A percentile compares a stretch with the other conserved stretches of the same genome.
Conservation (phyloP, 2,329 filamentous ascomycete species). For the Monilinia vaccinii-corymbosi region DNA sequence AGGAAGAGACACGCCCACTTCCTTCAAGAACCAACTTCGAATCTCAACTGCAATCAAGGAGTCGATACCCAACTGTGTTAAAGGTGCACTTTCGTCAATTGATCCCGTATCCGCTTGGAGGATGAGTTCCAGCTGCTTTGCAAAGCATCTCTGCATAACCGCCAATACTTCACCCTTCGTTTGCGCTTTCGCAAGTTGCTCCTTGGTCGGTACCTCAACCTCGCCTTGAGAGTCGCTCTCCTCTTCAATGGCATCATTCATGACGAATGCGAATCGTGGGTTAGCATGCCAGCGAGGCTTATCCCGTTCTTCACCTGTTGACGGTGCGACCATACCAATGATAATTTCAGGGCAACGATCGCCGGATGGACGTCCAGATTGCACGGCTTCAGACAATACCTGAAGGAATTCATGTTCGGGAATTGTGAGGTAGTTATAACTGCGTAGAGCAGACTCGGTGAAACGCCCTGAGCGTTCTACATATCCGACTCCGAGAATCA, state of each 20-base stretch:
- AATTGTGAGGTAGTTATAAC: constrained; percentile 8
- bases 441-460: background rate
- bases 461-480: constrained; percentile 16
- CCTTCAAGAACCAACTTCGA: constrained; percentile 38
- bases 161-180: background rate
- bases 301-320: background rate
- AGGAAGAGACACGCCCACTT: constrained; percentile 33
- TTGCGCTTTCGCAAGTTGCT: constrained; percentile 2
- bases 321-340: background rate
- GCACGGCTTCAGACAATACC: constrained; percentile 35
- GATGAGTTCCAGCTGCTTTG: background rate
- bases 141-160: constrained; percentile 1
- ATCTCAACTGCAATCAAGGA: constrained; percentile 43
- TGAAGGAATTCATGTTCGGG: constrained; percentile 35
- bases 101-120: background rate
- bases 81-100: background rate
- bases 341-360: constrained; percentile 1
- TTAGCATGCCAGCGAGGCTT: constrained; percentile 1
- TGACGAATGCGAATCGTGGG: background rate
- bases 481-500: constrained; percentile 36
- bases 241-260: background rate
- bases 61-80: constrained; percentile 33
- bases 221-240: background rate
- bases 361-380: constrained; percentile 22
- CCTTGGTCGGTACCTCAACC: background rate